Conservation (phyloP, 306 rosid species). For the Prosopis cineraria region DNA sequence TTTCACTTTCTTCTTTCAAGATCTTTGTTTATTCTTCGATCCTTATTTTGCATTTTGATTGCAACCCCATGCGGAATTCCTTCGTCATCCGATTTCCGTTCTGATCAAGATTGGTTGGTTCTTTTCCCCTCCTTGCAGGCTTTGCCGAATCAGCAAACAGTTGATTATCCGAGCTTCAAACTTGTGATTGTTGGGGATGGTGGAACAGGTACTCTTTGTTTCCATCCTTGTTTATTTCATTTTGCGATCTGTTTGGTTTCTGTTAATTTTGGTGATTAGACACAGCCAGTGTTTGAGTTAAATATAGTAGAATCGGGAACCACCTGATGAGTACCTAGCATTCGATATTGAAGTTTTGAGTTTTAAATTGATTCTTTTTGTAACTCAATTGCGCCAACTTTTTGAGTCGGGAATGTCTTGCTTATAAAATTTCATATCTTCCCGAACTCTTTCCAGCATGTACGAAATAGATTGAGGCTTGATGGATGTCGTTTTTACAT, state of each 20-base stretch:
- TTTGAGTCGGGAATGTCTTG: too few species aligned
- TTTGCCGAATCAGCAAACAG: conserved; percentile 64
- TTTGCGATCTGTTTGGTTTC: conserved; percentile 23
- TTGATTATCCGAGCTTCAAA: conserved; percentile 69
- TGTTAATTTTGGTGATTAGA: background rate
- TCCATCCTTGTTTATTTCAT: background rate
- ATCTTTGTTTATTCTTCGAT: background rate
- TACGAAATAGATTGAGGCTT: background rate
- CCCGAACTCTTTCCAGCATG: background rate
- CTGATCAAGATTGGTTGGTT: background rate
- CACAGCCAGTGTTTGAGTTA: background rate
- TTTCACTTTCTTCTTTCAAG: background rate
- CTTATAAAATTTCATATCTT: background rate
- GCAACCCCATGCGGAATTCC: background rate
- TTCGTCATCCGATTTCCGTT: background rate
- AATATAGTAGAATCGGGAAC: background rate
- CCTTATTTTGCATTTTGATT: background rate
- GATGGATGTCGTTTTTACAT: background rate
- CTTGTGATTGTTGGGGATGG: conserved; percentile 74
- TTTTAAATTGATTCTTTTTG: background rate
- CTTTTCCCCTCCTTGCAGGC: conserved; percentile 31
- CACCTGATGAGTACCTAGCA: background rate
- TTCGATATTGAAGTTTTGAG: background rate
- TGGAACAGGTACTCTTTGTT: conserved; percentile 50
- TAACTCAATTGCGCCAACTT: background rate